These are phyloP conservation scores for Diospyros lotus DNA, from an alignment of 148 eudicot species.

Conservation along the genomic window DNA sequence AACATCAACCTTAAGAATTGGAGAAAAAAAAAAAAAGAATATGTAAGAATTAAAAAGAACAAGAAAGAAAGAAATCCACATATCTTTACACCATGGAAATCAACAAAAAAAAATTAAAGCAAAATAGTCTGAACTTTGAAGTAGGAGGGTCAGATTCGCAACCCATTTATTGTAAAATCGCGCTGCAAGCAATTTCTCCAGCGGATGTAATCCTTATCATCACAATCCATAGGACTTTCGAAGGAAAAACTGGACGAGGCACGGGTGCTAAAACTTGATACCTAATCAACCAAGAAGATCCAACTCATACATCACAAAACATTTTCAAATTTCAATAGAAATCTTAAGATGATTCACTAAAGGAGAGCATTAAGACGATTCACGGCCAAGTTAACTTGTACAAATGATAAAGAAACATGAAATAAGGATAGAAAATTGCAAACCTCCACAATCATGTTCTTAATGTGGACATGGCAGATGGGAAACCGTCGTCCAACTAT, in stretches of 20 bases:
- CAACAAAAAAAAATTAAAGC: neutral
- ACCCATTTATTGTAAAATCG: slow-evolving; percentile 98
- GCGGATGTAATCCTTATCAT: slow-evolving; percentile 63
- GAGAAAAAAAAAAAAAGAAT: neutral
- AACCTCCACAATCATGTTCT: slow-evolving; percentile 56
- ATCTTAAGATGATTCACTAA: neutral
- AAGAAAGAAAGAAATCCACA: neutral
- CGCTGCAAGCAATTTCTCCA: slow-evolving; percentile 80
- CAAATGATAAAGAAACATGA: neutral
- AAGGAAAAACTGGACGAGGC: slow-evolving; percentile 22
- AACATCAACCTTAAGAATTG: slow-evolving; percentile 55
- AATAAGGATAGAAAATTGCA: slow-evolving; percentile 6
- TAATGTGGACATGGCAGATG: slow-evolving; percentile 71
- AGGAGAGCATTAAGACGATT: neutral
- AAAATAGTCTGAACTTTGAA: slow-evolving; percentile 18
- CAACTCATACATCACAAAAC: neutral
- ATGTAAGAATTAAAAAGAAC: neutral
- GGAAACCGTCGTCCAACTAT: slow-evolving; percentile 76
- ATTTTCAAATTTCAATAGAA: neutral
- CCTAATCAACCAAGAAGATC: slow-evolving; percentile 38
- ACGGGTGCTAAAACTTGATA: slow-evolving; percentile 78
- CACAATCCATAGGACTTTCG: slow-evolving; percentile 35
- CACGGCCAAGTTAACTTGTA: neutral
- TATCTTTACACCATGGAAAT: neutral
- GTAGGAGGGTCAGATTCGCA: slow-evolving; percentile 33